Conservation (phyloP, 805 yeast species). For the Limtongia smithiae region DNA sequence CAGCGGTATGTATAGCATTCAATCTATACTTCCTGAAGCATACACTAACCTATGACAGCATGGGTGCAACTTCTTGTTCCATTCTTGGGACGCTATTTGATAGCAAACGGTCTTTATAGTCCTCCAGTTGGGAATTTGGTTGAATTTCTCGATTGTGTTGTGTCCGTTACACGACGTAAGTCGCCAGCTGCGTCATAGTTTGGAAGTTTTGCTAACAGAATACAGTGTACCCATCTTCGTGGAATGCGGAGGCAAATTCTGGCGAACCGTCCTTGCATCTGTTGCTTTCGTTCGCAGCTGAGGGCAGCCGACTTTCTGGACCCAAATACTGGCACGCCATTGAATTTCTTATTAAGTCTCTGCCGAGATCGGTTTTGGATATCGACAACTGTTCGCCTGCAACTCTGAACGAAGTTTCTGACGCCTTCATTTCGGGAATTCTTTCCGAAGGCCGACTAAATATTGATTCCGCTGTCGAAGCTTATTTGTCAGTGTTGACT, state of each 20-base stretch:
- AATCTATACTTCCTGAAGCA: not conserved
- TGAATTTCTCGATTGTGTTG: constrained; percentile 20
- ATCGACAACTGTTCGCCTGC: constrained; percentile 1
- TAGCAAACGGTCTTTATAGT: constrained; percentile 19
- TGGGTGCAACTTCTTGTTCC: constrained; percentile 15
- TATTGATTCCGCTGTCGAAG: constrained; percentile 15
- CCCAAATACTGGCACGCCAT: constrained; percentile 16
- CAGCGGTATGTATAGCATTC: constrained; percentile 2
- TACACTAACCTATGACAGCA: not conserved
- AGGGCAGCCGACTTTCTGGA: constrained; percentile 23
- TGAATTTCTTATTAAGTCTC: constrained; percentile 16
- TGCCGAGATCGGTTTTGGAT: constrained; percentile 11
- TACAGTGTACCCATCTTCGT: constrained; percentile 18
- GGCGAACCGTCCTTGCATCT: constrained; percentile 18
- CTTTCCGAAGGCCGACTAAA: constrained; percentile 11
- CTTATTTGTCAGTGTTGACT: constrained; percentile 20
- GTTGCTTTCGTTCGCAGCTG: constrained; percentile 13
- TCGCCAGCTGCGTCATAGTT: not conserved
- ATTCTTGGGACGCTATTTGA: constrained; percentile 12
- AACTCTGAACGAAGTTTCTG: constrained; percentile 1
- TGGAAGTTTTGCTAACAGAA: not conserved
- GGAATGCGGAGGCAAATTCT: constrained; percentile 5
- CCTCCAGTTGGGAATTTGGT: constrained; percentile 16
- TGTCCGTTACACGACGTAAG: constrained; percentile 15
- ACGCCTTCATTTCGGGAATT: constrained; percentile 12